A percentile compares a stretch with the other conserved stretches of the same genome.
phyloP scores from a whole-genome alignment of 2,329 filamentous ascomycete species.

The Pseudogymnoascus sp. region DNA sequence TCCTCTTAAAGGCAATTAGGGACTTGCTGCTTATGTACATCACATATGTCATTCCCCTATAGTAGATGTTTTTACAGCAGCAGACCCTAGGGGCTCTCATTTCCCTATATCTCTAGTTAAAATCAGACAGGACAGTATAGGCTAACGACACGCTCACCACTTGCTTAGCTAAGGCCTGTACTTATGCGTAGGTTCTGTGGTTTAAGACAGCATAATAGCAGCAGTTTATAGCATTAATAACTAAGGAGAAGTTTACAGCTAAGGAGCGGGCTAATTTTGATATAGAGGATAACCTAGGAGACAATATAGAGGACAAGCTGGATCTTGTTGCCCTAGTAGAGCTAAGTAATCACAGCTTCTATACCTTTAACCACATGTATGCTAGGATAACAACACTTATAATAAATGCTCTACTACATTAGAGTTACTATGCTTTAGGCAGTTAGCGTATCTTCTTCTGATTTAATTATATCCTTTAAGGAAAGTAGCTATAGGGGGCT shows the following conservation, averaged over 20 bases:
- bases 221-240: slow-evolving; percentile 11
- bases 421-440: slow-evolving; percentile 1
- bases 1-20: slow-evolving; percentile 13
- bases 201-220: slow-evolving; percentile 12
- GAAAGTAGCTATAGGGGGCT: slow-evolving; percentile 6
- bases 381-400: slow-evolving; percentile 7
- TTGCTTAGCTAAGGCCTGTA: slow-evolving; percentile 10
- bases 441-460: slow-evolving; percentile 12
- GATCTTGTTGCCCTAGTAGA: slow-evolving; percentile 14
- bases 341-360: slow-evolving; percentile 13
- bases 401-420: slow-evolving; percentile 10
- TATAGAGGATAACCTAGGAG: slow-evolving; percentile 6
- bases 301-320: slow-evolving; percentile 13
- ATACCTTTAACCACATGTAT: slow-evolving; percentile 16
- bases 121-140: neutral
- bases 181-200: slow-evolving; percentile 5
- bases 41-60: slow-evolving; percentile 11
- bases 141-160: slow-evolving; percentile 10
- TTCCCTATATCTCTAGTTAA: slow-evolving; percentile 14
- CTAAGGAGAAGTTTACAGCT: slow-evolving; percentile 14
- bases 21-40: slow-evolving; percentile 16
- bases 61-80: slow-evolving; percentile 13
- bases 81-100: slow-evolving; percentile 8
- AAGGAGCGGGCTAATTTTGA: slow-evolving; percentile 14
- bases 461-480: slow-evolving; percentile 11